These are phyloP conservation scores for Wallacemonas sp. DNA, from an alignment of 208 protist species.

Conservation along the genomic window DNA sequence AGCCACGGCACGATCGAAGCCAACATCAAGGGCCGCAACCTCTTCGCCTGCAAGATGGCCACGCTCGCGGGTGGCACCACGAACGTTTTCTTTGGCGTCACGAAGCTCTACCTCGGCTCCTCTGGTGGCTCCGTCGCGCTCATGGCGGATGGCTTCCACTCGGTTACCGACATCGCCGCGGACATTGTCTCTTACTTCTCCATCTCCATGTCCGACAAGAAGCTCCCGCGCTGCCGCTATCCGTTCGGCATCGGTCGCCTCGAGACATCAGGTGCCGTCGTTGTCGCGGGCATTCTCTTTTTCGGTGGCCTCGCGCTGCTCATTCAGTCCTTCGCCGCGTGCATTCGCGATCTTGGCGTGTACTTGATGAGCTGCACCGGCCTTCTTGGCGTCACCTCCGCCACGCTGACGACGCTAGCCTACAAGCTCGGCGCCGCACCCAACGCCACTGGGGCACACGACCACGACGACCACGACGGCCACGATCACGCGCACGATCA, in stretches of 20 bases:
- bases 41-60: slow-evolving; percentile 72
- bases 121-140: slow-evolving; percentile 84
- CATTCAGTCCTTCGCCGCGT: slow-evolving; percentile 60
- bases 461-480: slow-evolving; percentile 22
- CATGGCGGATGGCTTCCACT: slow-evolving; percentile 86
- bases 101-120: slow-evolving; percentile 73
- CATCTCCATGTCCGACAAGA: slow-evolving; percentile 59
- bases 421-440: slow-evolving; percentile 7
- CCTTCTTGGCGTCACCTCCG: slow-evolving; percentile 17
- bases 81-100: slow-evolving; percentile 80
- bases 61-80: slow-evolving; percentile 66
- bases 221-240: slow-evolving; percentile 77
- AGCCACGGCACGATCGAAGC: slow-evolving; percentile 53
- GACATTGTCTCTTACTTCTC: slow-evolving; percentile 81
- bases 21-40: slow-evolving; percentile 44
- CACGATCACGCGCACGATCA: slow-evolving; percentile 20
- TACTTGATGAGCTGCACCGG: slow-evolving; percentile 15
- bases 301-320: slow-evolving; percentile 79
- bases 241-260: slow-evolving; percentile 85
- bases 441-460: neutral
- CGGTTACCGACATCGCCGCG: slow-evolving; percentile 80
- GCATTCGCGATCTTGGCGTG: slow-evolving; percentile 28
- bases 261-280: slow-evolving; percentile 79
- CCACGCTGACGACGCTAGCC: slow-evolving; percentile 12
- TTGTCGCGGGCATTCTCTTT: slow-evolving; percentile 78